Evolutionary conservation across 768 basidiomycete species (phyloP).

Genomic region (Tubosaeta sp.): DNA sequence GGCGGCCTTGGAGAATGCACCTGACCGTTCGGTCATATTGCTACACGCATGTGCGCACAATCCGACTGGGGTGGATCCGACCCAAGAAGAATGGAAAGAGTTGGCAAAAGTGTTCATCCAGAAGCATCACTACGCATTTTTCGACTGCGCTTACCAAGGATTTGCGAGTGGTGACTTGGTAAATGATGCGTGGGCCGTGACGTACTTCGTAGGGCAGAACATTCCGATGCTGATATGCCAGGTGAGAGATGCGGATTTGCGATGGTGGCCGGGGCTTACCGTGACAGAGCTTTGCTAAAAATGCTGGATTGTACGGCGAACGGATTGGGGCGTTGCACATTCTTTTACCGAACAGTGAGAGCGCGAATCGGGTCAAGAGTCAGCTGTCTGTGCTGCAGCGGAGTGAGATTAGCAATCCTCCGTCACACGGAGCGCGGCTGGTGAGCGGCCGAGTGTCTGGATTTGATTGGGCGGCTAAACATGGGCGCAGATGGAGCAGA

Average conservation of each 20-base stretch:
- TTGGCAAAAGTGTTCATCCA: conserved; percentile 69
- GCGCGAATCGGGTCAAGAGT: conserved; percentile 70
- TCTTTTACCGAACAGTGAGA: conserved; percentile 58
- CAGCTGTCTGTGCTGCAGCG: conserved; percentile 90
- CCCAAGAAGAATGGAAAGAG: conserved; percentile 76
- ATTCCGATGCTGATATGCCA: conserved; percentile 86
- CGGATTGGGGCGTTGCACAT: conserved; percentile 93
- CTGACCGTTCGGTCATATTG: conserved; percentile 78
- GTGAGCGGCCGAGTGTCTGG: conserved; percentile 39
- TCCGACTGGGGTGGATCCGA: conserved; percentile 94
- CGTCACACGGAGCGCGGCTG: conserved; percentile 84
- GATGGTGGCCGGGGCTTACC: conserved; percentile 8
- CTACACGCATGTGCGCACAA: conserved; percentile 96
- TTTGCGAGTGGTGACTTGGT: conserved; percentile 93
- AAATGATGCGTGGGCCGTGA: conserved; percentile 87
- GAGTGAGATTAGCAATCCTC: conserved; percentile 94
- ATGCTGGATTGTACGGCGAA: conserved; percentile 93
- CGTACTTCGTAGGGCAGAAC: conserved; percentile 73
- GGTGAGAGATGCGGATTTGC: conserved; percentile 36
- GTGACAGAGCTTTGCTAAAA: conserved; percentile 90
- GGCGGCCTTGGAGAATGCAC: conserved; percentile 54
- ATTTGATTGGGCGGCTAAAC: background rate
- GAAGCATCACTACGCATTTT: conserved; percentile 83
- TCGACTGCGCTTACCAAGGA: conserved; percentile 96
- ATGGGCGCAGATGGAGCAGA: conserved; percentile 59